Base-by-base conservation (phyloP, 108 stramenopile genomes). In the Cyclotella cryptica region DNA sequence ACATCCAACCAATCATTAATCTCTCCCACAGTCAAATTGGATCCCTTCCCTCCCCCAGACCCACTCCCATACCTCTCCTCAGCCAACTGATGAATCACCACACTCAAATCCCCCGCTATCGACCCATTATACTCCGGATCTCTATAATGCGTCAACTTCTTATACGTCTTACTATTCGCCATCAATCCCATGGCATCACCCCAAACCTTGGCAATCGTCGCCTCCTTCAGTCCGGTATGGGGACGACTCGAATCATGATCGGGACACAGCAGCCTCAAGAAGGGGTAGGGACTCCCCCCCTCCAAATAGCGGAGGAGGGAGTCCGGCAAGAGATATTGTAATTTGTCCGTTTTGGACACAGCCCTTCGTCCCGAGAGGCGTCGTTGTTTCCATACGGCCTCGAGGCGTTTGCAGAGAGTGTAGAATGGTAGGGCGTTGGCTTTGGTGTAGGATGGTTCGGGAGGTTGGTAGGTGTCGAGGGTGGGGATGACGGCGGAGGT, bases 1-100 rank as follows among this genome's bases (percentile, higher is more conserved):
- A 93, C 92, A 80, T 96, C 95, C 61, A 96, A 63, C 61, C 88
- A 76, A 30, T 75, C 67, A 78, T 96, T 96, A 12, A 96, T 78
- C 49, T 91, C 64, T 10, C 85, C 89, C 40, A 96, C 58, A 19
- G 86, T 91, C 27, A 91, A 28, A 30, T 81, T 86, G 13, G 75
- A 87, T 45, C 71, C 66, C 41, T 35, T 54, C 41, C 70, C 44
- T 17, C 30, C 30, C n/a, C n/a, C n/a, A n/a, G n/a, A n/a, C 7
- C 58, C 58, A 10, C 53, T 19, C 22, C 80, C 73, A 63, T 84
- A 65, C 41, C 91, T 73, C 53, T 84, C 78, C 54, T 74, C 46
- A 74, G 92, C 27, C 24, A 91, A 87, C 10, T 90, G 66, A 61
- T 84, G 58, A n/a, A 96, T 77, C 24, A 89, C 90, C 8, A 78